Base-by-base conservation (phyloP, 805 yeast species). In the Crinitomyces ghanaensis region DNA sequence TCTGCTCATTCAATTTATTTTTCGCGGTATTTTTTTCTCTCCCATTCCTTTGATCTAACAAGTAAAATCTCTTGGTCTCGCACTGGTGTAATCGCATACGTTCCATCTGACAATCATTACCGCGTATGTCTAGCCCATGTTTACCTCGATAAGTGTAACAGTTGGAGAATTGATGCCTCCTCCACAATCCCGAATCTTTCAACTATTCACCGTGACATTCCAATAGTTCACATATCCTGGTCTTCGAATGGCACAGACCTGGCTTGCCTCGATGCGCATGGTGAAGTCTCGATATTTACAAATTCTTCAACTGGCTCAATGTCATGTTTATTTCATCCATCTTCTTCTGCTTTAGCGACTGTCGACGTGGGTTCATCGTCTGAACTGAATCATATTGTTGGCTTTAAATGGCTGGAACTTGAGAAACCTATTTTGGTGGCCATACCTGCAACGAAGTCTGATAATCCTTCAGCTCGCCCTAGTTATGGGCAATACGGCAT, bases 21-120 rank as follows among this genome's bases (percentile, higher is more conserved):
- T n/a, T n/a, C n/a, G n/a, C n/a, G n/a, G n/a, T n/a, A n/a, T n/a
- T n/a, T n/a, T n/a, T n/a, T n/a, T n/a, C n/a, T n/a, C n/a, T n/a
- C n/a, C n/a, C n/a, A n/a, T n/a, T n/a, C 8, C 8, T 9, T 12
- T 8, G 28, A 9, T 18, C 32, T 28, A 28, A 28, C 28, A 4
- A 40, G 46, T 21, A 39, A 44, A 30, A 65, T 77, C 6, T 68
- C 83, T 7, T 84, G 95, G 95, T 80, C 93, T 7, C 71, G 74
- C 43, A 79, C 76, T 43, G 95, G 95, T 9, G 72, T 83, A 44
- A 68, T 86, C 20, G 93, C 94, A 1, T 83, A 77, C 45, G 65
- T 69, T 35, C 56, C 63, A n/a, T n/a, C n/a, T n/a, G n/a, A n/a
- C n/a, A n/a, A n/a, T n/a, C 25, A 48, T 42, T 24, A 54, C 54